Evolutionary conservation across 169 alveolate genomes (phyloP), one percentile per base, ranked within the genome.

Genomic region (Eimeria praecox): DNA sequence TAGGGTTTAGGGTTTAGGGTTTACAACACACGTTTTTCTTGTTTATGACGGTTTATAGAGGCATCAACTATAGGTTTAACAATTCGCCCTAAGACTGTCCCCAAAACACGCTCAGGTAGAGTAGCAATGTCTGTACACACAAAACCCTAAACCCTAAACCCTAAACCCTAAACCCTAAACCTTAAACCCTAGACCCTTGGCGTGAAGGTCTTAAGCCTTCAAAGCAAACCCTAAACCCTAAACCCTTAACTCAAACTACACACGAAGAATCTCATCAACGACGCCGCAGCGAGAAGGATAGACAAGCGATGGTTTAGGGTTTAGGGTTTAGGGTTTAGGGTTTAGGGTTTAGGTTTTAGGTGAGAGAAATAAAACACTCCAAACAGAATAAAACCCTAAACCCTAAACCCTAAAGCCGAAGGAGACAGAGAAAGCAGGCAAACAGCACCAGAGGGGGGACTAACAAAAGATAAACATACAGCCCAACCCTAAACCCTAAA

Each of bases 41-140:
- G 35, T 78, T 90, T 90, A 30, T 38, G 82, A 33, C 9, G 42
- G 44, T 75, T 83, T 64, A 90, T 66, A 88, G 95, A 82, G n/a
- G 90, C 95, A 22, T 44, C 83, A 24, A 90, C 77, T n/a, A 90
- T 33, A 5, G 95, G 95, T n/a, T 56, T 73, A 9, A 59, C 90
- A n/a, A 90, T 54, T 10, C 59, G 77, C 49, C 95, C 95, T 40
- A 90, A 83, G 5, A 83, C 83, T 54, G 95, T 90, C 42, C 80
- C 89, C 69, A 90, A 64, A 40, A 90, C 90, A 6, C 95, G 90
- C n/a, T 90, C 95, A 10, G 95, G 95, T 2, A 90, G 71, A 0
- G 95, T 69, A 64, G 80, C 71, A 38, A 90, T 90, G 66, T 90
- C 95, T 90, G 82, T 75, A 90, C 30, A 52, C 80, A 73, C 24